Base-by-base conservation (phyloP, 129 eudicot genomes). In the Flaveria trinervia region DNA sequence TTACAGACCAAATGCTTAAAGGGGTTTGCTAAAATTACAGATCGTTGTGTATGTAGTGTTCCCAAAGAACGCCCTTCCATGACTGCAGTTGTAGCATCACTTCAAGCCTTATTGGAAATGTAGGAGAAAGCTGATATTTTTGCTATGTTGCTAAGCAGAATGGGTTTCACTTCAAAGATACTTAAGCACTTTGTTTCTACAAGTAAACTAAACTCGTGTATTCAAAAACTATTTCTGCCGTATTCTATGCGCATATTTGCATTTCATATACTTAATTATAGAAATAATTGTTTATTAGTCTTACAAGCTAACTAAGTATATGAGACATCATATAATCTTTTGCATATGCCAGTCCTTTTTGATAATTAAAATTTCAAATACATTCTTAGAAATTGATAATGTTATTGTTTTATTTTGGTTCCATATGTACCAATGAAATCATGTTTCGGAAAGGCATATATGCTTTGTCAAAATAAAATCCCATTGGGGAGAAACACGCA, bases 41-140 rank as follows among this genome's bases (percentile, higher is more conserved):
- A 73, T 74, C 79, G 43, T 20, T 80, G 80, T 25, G 49, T 80
- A 62, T 4, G 1, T 28, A 80, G 71, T 28, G 13, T 3, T 26
- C 30, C 25, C 16, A 59, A 68, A 71, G 43, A 68, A 28, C 72
- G 80, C 5, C 84, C 84, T 25, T 23, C 71, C 9, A 80, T 80
- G 84, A 33, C 80, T 1, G 75, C 74, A 55, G 84, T 80, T 26
- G 76, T 80, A 56, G 52, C 39, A 60, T 23, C 69, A 13, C 80
- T 80, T 74, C 75, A 80, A 9, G 62, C 50, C 45, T 50, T 43
- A 17, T 9, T 80, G 10, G 44, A 74, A 55, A 50, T 66, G 41
- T 80, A 68, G 2, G 64, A 13, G 77, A 71, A 56, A 54, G 44
- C 12, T 20, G 68, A 41, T 5, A 5, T 1, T 49, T 43, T 66